Conservation (phyloP, 1,284 basidiomycete species). For the Cutaneotrichosporon cyanovorans region DNA sequence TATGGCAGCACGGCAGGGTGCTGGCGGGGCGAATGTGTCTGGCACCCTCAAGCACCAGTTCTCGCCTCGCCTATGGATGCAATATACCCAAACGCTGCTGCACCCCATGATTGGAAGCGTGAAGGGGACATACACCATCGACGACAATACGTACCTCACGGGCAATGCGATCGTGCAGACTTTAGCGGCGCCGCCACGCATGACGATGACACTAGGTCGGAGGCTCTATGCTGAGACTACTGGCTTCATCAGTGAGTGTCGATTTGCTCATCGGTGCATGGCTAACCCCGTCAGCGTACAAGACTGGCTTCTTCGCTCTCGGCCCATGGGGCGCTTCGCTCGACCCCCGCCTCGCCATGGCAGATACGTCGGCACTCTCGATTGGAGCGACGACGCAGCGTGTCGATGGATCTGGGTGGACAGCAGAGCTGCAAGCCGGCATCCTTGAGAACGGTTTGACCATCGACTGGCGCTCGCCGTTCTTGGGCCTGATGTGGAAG, state of each 20-base stretch:
- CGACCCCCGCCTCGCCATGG: slow-evolving; percentile 12
- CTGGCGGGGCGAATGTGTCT: slow-evolving; percentile 48
- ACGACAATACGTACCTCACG: slow-evolving; percentile 46
- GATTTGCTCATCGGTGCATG: accelerated
- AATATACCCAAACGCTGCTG: slow-evolving; percentile 44
- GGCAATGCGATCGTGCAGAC: slow-evolving; percentile 37
- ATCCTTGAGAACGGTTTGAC: slow-evolving; percentile 28
- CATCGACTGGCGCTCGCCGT: slow-evolving; percentile 45
- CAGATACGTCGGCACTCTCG: slow-evolving; percentile 34
- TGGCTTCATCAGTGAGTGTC: slow-evolving; percentile 42
- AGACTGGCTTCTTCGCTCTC: slow-evolving; percentile 46
- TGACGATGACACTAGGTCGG: slow-evolving; percentile 47
- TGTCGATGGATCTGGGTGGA: slow-evolving; percentile 39
- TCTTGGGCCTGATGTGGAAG: slow-evolving; percentile 47
- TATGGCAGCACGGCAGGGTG: slow-evolving; percentile 43
- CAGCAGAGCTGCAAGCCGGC: slow-evolving; percentile 38
- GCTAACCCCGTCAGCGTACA: slow-evolving; percentile 27
- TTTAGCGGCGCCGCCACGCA: slow-evolving; percentile 40
- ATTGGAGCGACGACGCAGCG: slow-evolving; percentile 37
- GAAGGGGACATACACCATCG: slow-evolving; percentile 48
- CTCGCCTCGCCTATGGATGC: slow-evolving; percentile 44
- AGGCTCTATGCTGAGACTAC: slow-evolving; percentile 44
- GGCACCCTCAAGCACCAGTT: slow-evolving; percentile 50
- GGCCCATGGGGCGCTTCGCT: slow-evolving; percentile 45
- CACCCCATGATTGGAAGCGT: slow-evolving; percentile 45